These are phyloP conservation scores for Skeletonema potamos DNA, from an alignment of 108 stramenopile species.

Conservation along the genomic window DNA sequence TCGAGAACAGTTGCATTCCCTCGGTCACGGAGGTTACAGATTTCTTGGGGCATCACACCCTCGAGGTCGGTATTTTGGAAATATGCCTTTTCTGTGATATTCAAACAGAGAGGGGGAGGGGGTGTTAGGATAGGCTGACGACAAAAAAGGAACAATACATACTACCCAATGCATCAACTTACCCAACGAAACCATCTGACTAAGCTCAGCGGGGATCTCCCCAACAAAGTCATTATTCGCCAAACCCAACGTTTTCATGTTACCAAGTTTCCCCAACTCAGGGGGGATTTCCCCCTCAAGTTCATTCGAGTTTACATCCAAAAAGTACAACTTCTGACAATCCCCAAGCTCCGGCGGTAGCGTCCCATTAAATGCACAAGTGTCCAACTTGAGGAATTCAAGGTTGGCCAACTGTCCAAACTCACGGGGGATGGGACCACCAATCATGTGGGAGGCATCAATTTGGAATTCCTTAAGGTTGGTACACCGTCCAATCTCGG, in stretches of 20 bases:
- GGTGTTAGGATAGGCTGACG: background rate
- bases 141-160: background rate
- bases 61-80: constrained; percentile 34
- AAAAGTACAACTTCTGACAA: constrained; percentile 35
- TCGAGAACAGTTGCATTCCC: constrained; percentile 27
- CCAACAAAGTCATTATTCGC: constrained; percentile 55
- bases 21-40: constrained; percentile 18
- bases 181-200: constrained; percentile 33
- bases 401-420: constrained; percentile 54
- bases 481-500: constrained; percentile 45
- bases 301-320: constrained; percentile 51
- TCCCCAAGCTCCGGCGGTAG: constrained; percentile 55
- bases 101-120: background rate
- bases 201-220: constrained; percentile 57
- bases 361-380: constrained; percentile 23
- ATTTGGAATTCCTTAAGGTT: constrained; percentile 50
- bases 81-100: constrained; percentile 20
- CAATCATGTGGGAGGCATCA: constrained; percentile 20
- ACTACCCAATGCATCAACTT: background rate
- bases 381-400: constrained; percentile 55
- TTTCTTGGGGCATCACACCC: constrained; percentile 31
- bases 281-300: constrained; percentile 46
- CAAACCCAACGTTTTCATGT: constrained; percentile 41
- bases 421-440: constrained; percentile 58
- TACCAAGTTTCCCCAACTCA: constrained; percentile 40